Evolutionary conservation across 805 yeast genomes (phyloP), one percentile per base, ranked within the genome.

Genomic region (Starmerella apis): DNA sequence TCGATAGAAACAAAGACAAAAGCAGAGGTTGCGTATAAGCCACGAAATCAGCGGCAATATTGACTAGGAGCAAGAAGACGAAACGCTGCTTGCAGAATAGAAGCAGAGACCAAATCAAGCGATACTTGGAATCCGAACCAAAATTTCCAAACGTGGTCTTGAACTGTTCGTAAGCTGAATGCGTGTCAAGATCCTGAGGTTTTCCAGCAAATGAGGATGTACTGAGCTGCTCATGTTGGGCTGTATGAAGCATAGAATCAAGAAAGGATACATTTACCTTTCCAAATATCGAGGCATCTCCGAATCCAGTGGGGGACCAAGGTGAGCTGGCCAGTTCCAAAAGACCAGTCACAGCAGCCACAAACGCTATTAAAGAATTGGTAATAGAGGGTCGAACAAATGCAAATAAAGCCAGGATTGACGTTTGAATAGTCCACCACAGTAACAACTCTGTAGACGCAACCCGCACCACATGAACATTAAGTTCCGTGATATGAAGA

Each of bases 21-120:
- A 55, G 27, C 10, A 43, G 25, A 9, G 59, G 58, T 8, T 55
- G 47, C 14, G 42, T 18, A 23, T 56, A 56, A 3, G 50, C 35
- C n/a, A 54, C 30, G 25, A 56, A 7, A 13, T 53, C 51, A 4
- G 46, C 38, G 8, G 39, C 14, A 5, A 49, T 35, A 22, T 38
- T 24, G 14, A 46, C 33, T 13, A 31, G 11, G 8, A 50, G 33
- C 44, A 48, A 9, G 18, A 44, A 42, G 16, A 42, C 6, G 35
- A 47, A 24, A 8, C 39, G 33, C 23, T 43, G 23, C n/a, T 33
- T 23, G 20, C 27, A 46, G 14, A 35, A 27, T 30, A 23, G 32
- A 5, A 52, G 38, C 36, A 52, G 27, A 7, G 55, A 43, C 42
- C 43, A 37, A 8, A 52, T 20, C 14, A 52, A 50, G 8, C 53